phyloP scores from a whole-genome alignment of 2,329 filamentous ascomycete species.

The Trichocomaceae sp. region DNA sequence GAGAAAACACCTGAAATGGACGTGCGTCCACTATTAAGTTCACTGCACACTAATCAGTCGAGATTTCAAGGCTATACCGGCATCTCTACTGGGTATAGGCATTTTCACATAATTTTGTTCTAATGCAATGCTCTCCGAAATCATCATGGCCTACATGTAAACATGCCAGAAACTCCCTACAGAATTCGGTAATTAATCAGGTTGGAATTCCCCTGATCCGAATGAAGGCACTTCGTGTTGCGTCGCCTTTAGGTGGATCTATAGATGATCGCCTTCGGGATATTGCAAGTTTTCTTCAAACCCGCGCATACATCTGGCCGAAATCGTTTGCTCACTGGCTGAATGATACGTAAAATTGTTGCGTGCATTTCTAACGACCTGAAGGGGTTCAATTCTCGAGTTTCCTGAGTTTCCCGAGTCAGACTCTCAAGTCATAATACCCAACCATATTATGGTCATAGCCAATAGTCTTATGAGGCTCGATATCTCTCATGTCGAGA shows the following conservation, averaged over 20 bases:
- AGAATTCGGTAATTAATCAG: neutral
- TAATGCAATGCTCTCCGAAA: neutral
- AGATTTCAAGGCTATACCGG: neutral
- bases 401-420: neutral
- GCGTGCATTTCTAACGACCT: neutral
- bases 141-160: neutral
- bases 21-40: neutral
- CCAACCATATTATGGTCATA: neutral
- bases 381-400: neutral
- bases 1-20: neutral
- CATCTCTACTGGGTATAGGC: neutral
- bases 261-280: neutral
- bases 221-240: neutral
- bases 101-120: neutral
- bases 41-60: neutral
- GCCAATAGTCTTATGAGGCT: neutral
- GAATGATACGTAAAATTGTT: neutral
- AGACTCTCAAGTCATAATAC: neutral
- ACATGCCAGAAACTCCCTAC: neutral
- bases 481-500: neutral
- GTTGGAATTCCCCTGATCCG: neutral
- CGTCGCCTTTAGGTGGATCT: neutral
- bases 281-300: neutral
- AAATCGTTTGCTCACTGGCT: neutral
- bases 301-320: neutral